Evolutionary conservation across 805 yeast genomes (phyloP).

Genomic region (Candida silvicultrix): DNA sequence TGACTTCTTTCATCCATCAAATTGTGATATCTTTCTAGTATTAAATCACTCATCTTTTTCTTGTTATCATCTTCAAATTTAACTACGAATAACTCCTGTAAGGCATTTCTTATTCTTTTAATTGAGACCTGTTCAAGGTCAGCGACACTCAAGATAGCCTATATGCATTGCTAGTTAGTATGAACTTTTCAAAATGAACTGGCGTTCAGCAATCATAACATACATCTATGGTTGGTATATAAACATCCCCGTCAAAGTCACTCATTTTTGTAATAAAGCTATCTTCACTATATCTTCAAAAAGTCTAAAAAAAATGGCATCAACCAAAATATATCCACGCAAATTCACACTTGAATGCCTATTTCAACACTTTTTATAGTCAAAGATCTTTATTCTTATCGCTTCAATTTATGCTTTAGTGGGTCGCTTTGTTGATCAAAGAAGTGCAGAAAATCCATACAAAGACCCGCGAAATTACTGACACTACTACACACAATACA

Average conservation of each 20-base stretch:
- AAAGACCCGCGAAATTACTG: not conserved
- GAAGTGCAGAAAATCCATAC: no score
- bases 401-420: not conserved
- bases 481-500: no score
- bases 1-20: slow-evolving; percentile 35
- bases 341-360: no score
- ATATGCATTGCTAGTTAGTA: slow-evolving; percentile 3
- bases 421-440: not conserved
- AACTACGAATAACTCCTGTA: slow-evolving; percentile 60
- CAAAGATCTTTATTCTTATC: no score
- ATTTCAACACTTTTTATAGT: no score
- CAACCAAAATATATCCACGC: not conserved
- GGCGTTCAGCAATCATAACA: no score
- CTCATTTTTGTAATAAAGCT: slow-evolving; percentile 4
- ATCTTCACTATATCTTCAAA: not conserved
- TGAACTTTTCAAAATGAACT: no score
- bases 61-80: slow-evolving; percentile 41
- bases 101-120: slow-evolving; percentile 61
- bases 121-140: slow-evolving; percentile 67
- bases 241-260: slow-evolving; percentile 18
- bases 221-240: slow-evolving; percentile 61
- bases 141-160: slow-evolving; percentile 70
- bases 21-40: slow-evolving; percentile 49
- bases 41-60: slow-evolving; percentile 53
- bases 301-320: not conserved